These are phyloP conservation scores for Monilinia fructicola DNA, from an alignment of 2,329 filamentous ascomycete genomes.

Conservation along the genomic window DNA sequence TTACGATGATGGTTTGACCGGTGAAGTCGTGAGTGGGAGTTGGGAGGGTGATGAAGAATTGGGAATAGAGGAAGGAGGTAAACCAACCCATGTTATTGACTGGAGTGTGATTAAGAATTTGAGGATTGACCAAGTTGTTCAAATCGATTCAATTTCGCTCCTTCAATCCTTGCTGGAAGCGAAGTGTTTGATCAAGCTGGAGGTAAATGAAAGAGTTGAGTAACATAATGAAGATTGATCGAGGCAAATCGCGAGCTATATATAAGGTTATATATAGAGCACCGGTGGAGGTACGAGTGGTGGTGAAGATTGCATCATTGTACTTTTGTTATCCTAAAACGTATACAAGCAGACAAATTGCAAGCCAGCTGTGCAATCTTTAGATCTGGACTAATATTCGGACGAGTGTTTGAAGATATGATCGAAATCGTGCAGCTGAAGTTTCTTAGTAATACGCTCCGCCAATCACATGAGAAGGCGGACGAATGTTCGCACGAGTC, in stretches of 20 bases:
- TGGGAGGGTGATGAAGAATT: constrained; percentile 26
- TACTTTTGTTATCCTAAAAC: background rate
- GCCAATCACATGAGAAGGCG: background rate
- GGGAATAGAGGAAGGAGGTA: constrained; percentile 27
- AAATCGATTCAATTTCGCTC: too few relatives aligned
- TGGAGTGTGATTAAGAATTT: background rate
- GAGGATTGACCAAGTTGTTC: background rate
- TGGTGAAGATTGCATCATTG: background rate
- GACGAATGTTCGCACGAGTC: background rate
- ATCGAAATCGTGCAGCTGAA: background rate
- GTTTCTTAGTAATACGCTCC: background rate
- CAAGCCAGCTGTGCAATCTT: background rate
- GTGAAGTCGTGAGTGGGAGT: constrained; percentile 25
- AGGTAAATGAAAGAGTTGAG: background rate
- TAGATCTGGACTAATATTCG: background rate
- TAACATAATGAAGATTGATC: background rate
- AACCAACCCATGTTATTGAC: background rate
- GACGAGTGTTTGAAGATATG: background rate
- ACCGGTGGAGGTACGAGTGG: background rate
- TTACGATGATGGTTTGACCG: constrained; percentile 20
- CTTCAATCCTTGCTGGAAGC: background rate
- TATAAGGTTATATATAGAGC: background rate
- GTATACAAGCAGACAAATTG: background rate
- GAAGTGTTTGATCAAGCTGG: too few relatives aligned
- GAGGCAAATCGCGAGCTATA: background rate